Percentiles rank a stretch among this genome's conserved stretches.
Conservation (phyloP, 768 basidiomycete species). For the Suillus brevipes region DNA sequence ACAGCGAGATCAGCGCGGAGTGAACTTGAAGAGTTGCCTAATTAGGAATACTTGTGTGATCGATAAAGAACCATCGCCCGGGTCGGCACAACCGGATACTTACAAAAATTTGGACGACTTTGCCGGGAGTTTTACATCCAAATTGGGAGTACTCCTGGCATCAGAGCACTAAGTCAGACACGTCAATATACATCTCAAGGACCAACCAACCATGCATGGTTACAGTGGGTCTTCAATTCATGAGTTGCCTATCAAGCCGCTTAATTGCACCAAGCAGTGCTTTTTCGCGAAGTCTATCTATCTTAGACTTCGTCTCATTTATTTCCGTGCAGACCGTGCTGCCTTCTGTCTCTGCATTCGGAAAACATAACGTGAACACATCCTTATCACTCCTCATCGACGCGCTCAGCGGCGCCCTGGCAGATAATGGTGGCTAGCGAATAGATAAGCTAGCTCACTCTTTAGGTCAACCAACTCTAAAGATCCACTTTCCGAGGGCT, state of each 20-base stretch:
- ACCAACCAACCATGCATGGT: too few species aligned
- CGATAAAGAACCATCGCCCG: conserved; percentile 1
- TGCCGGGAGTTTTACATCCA: neutral
- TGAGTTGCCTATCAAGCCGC: neutral
- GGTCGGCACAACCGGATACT: neutral
- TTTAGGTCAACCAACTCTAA: neutral
- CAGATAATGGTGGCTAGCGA: neutral
- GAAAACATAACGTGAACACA: neutral
- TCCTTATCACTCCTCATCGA: neutral
- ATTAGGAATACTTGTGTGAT: neutral
- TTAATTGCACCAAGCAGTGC: conserved; percentile 3
- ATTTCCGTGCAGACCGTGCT: conserved; percentile 2
- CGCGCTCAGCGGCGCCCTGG: neutral
- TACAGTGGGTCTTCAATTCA: too few species aligned
- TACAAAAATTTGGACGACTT: neutral
- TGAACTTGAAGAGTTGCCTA: conserved; percentile 16
- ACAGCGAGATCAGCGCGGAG: neutral
- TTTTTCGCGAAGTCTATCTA: conserved; percentile 14
- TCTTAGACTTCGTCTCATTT: neutral
- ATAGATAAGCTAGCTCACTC: too few species aligned
- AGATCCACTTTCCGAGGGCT: neutral
- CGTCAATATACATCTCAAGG: neutral
- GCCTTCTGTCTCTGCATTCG: neutral
- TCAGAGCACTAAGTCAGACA: neutral
- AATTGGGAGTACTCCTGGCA: too few species aligned